Evolutionary conservation across 1,139 yeast species (phyloP), one percentile per base, ranked within the genome.

Genomic region (Taphrina flavorubra): DNA sequence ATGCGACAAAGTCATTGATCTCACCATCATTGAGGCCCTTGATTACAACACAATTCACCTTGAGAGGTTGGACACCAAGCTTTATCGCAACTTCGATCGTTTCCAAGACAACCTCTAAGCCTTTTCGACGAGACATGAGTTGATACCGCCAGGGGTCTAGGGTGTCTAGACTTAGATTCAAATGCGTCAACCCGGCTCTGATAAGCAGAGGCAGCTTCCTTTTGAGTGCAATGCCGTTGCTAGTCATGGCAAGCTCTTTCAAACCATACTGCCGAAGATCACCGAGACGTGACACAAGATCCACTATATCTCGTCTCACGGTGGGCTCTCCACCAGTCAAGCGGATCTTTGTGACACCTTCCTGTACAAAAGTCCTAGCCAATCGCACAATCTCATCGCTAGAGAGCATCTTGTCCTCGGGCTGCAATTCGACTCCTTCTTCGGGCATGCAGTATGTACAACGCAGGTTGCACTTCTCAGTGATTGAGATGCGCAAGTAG

Each of bases 361-460:
- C 80, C 1, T 72, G 49, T 1, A 81, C 85, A 74, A 83, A 83
- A 3, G 82, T 71, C 51, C 73, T 65, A 1, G 85, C 83, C 11
- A 83, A 71, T 40, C 76, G 72, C 2, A 81, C 72, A 53, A 83
- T 83, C 73, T 83, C 86, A 53, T 77, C 78, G 0, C 81, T 78
- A 2, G 81, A 77, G 56, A 83, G 74, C 14, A 83, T 75, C 31
- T 79, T 73, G 2, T 77, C 78, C 4, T 76, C 73, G 6, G 84
- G 84, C 20, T 83, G 79, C 20, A 83, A 74, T 25, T 79, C 81
- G 0, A 83, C 80, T 10, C 86, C 86, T 65, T 83, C 84, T 68
- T 82, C 84, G 0, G 86, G 86, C 86, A 83, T 83, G 72, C 86
- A 83, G 71, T 83, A 83, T n/a, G 79, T 75, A 72, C 86, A 83